These are phyloP conservation scores for Paraconiothyrium sp. DNA, from an alignment of 2,329 filamentous ascomycete genomes.

Conservation along the genomic window DNA sequence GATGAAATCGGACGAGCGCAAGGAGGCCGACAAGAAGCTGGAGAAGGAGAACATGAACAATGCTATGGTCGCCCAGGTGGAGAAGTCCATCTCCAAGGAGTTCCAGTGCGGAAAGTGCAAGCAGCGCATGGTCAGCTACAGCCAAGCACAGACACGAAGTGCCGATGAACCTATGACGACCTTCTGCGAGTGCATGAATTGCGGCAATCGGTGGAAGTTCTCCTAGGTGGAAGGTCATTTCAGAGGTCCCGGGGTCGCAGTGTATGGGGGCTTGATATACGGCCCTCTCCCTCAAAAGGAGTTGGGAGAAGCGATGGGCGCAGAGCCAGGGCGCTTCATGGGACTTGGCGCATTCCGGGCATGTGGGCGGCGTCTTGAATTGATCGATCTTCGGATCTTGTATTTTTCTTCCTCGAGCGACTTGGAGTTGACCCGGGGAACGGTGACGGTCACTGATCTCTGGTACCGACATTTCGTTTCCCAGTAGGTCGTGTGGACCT, in stretches of 20 bases:
- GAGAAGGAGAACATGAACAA: conserved; percentile 96
- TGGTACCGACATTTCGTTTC: not conserved
- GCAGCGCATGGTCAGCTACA: conserved; percentile 94
- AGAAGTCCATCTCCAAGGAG: conserved; percentile 88
- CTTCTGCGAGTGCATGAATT: conserved; percentile 64
- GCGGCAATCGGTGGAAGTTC: conserved; percentile 62
- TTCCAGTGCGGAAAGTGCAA: conserved; percentile 92
- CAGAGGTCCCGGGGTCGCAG: too few species aligned
- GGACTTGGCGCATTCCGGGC: conserved; percentile 11
- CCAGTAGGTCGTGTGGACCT: not conserved
- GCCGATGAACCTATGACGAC: conserved; percentile 86
- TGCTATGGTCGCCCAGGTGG: conserved; percentile 90
- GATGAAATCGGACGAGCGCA: conserved; percentile 85
- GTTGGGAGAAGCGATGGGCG: conserved; percentile 4
- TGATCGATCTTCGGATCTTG: conserved; percentile 2
- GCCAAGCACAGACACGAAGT: conserved; percentile 91
- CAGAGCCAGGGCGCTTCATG: not conserved
- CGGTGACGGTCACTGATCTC: not conserved
- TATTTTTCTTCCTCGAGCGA: not conserved
- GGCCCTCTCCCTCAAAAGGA: not conserved
- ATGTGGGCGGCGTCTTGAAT: conserved; percentile 16
- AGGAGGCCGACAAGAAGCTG: conserved; percentile 77
- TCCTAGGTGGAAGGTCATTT: conserved; percentile 31
- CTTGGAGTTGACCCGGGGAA: not conserved
- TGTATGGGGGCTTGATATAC: not conserved